Conservation (phyloP, 2,329 filamentous ascomycete species). For the Colletotrichum limetticola region DNA sequence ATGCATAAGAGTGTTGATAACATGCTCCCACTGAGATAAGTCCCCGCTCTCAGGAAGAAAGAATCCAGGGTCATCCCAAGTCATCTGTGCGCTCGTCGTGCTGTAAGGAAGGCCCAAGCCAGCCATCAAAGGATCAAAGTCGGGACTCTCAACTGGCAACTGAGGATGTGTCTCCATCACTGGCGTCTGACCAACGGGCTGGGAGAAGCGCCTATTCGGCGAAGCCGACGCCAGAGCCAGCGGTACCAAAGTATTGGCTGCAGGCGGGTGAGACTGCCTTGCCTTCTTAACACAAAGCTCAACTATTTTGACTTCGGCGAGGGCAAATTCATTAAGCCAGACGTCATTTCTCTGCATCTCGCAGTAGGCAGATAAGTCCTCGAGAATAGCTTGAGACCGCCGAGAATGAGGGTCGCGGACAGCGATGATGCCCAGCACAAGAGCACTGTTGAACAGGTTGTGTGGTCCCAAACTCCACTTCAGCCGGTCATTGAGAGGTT, state of each 20-base stretch:
- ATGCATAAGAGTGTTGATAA: constrained; percentile 29
- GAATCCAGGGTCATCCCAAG: constrained; percentile 26
- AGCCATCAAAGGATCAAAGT: constrained; percentile 19
- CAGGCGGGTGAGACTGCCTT: constrained; percentile 20
- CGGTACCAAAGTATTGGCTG: background rate
- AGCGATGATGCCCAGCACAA: constrained; percentile 47
- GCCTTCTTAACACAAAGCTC: constrained; percentile 50
- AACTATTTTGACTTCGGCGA: constrained; percentile 53
- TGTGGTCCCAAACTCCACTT: constrained; percentile 48
- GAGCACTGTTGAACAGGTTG: constrained; percentile 54
- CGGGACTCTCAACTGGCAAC: constrained; percentile 12
- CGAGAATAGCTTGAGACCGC: constrained; percentile 45
- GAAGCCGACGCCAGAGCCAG: background rate
- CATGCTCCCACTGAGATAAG: constrained; percentile 29
- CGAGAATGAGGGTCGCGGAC: constrained; percentile 44
- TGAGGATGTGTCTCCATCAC: constrained; percentile 18
- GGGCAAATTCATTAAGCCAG: constrained; percentile 52
- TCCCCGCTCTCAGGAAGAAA: constrained; percentile 20
- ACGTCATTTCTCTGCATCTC: constrained; percentile 51
- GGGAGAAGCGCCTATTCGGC: background rate
- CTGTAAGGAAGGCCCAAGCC: constrained; percentile 27
- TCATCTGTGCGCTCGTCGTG: constrained; percentile 30
- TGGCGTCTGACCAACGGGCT: background rate
- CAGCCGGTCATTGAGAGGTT: constrained; percentile 45
- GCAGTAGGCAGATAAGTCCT: constrained; percentile 52